phyloP scores from a whole-genome alignment of 2,329 filamentous ascomycete genomes.

The Apiospora marii region DNA sequence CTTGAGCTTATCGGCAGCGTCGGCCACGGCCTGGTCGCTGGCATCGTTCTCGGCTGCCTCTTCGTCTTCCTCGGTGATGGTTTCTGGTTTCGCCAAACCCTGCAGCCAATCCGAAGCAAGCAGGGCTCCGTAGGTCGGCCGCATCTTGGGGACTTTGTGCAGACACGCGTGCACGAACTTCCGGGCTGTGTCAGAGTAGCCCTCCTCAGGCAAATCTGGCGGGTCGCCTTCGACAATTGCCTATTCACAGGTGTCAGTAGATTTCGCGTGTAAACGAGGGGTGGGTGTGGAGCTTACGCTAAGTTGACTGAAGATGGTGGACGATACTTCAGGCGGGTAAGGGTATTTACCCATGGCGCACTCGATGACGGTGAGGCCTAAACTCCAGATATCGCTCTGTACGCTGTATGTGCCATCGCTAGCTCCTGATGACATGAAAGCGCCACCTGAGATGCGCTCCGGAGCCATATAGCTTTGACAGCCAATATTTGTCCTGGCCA shows the following conservation, averaged over 20 bases:
- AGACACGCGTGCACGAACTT: conserved; percentile 91
- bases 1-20: conserved; percentile 54
- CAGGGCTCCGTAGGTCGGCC: conserved; percentile 93
- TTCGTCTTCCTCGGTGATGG: conserved; percentile 46
- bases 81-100: conserved; percentile 76
- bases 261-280: not conserved
- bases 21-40: conserved; percentile 50
- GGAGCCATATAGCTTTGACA: conserved; percentile 99
- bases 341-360: conserved; percentile 94
- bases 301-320: conserved; percentile 97
- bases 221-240: conserved; percentile 98
- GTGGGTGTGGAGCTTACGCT: conserved; percentile 72
- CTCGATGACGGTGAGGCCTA: conserved; percentile 94
- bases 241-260: conserved; percentile 55
- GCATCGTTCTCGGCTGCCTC: conserved; percentile 43
- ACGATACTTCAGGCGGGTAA: conserved; percentile 96
- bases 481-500: conserved; percentile 98
- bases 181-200: conserved; percentile 80
- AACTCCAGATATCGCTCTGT: conserved; percentile 96
- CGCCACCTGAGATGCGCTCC: conserved; percentile 89
- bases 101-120: conserved; percentile 90
- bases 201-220: conserved; percentile 80
- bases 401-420: conserved; percentile 93
- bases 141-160: conserved; percentile 88
- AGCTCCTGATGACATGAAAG: conserved; percentile 74